phyloP scores from a whole-genome alignment of 305 asterid genomes.

The Nicotiana rustica region DNA sequence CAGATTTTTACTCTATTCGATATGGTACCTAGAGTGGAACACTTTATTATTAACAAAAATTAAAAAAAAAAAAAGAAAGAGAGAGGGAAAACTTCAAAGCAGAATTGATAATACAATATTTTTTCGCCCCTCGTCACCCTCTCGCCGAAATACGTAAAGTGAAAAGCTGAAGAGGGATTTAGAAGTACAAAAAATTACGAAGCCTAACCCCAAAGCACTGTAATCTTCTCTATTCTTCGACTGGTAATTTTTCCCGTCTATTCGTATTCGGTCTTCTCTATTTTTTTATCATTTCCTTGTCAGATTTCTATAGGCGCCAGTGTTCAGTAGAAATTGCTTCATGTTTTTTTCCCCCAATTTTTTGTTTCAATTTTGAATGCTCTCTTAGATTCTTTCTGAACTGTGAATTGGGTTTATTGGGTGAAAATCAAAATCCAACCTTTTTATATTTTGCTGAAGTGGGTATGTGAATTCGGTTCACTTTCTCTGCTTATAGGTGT shows the following conservation, averaged over 20 bases:
- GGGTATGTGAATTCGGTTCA: not conserved
- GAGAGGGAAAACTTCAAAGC: not conserved
- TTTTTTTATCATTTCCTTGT: not conserved
- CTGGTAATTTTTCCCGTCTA: not conserved
- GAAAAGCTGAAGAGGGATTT: not conserved
- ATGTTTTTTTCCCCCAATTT: no score
- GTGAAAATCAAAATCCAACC: not conserved
- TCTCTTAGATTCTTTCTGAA: not conserved
- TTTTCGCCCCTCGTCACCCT: not conserved
- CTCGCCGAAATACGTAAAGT: not conserved
- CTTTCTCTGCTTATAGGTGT: not conserved
- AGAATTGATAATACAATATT: not conserved
- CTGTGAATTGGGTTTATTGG: not conserved
- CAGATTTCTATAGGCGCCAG: not conserved
- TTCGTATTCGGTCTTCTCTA: not conserved
- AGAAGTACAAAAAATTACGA: not conserved
- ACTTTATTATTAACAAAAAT: no score
- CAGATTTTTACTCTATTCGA: no score
- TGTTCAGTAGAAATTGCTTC: not conserved
- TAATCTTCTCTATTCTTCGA: not conserved
- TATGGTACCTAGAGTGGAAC: no score
- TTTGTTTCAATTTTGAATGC: not conserved
- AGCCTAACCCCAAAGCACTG: not conserved
- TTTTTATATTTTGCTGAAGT: slow-evolving; percentile 5
- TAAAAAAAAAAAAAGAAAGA: no score